Evolutionary conservation across 768 basidiomycete species (phyloP), one percentile per base, ranked within the genome.

Genomic region (Hemileccinum impolitum): DNA sequence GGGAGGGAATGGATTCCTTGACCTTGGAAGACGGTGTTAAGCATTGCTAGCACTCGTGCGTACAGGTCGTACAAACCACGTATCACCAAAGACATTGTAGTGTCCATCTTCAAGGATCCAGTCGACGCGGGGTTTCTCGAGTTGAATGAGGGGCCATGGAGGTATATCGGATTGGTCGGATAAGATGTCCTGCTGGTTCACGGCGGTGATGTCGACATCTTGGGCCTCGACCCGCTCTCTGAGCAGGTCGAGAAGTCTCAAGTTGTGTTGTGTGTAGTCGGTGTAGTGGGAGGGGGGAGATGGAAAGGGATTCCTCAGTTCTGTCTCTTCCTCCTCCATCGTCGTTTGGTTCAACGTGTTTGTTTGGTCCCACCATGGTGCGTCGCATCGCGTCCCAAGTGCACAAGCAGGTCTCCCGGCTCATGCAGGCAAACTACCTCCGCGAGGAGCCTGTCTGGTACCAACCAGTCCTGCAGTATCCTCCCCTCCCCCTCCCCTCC

Each of bases 31-130:
- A 50, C 23, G n/a, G 30, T 14, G 58, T 63, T 15, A 56, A 55
- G 47, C 44, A 45, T 46, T 53, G 57, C 38, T 55, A 36, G 37
- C 38, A 39, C 28, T 28, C 46, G 42, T 25, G 55, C 41, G 57
- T 30, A 43, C 37, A 11, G 17, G 58, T 65, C 88, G 68, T 72
- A 93, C 90, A 80, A 86, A 86, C 88, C 90, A 95, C 59, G 77
- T 77, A 64, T 94, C 89, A n/a, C 90, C 91, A 68, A 87, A 95
- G 14, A 85, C 85, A 45, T 79, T 78, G 64, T 91, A 95, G 53
- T 81, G 74, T 1, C 86, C 85, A 52, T 90, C 90, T 56, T 93
- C 88, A 1, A 90, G 74, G 44, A 95, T 87, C 91, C 92, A 94
- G 60, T 94, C 92, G 13, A 88, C 83, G 39, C 90, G 79, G 32